Percentiles rank a stretch among this genome's conserved stretches.
phyloP scores from a whole-genome alignment of 306 rosid genomes.

The Biancaea sappan region DNA sequence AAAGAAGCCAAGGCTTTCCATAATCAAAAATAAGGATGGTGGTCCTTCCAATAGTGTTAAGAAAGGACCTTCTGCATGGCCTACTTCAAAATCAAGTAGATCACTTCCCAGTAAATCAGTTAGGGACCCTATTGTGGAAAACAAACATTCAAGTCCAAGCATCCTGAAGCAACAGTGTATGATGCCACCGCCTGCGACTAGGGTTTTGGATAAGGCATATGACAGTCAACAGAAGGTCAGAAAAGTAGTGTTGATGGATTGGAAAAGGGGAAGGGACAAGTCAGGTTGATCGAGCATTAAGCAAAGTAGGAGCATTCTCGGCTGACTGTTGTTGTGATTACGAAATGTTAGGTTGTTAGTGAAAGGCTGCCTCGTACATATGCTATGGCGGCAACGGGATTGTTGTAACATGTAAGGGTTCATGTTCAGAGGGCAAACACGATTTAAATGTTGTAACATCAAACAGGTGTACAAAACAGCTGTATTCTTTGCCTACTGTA shows the following conservation, averaged over 20 bases:
- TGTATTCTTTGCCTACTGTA: slow-evolving; percentile 56
- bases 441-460: slow-evolving; percentile 70
- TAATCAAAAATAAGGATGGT: slow-evolving; percentile 51
- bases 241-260: slow-evolving; percentile 64
- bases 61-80: slow-evolving; percentile 64
- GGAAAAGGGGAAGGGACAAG: slow-evolving; percentile 76
- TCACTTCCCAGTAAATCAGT: slow-evolving; percentile 60
- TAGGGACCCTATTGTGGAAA: slow-evolving; percentile 54
- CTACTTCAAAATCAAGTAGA: slow-evolving; percentile 83
- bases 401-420: slow-evolving; percentile 39
- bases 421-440: slow-evolving; percentile 40
- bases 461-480: slow-evolving; percentile 57
- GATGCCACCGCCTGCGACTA: slow-evolving; percentile 77
- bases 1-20: slow-evolving; percentile 73
- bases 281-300: slow-evolving; percentile 46
- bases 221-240: slow-evolving; percentile 59
- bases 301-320: slow-evolving; percentile 35
- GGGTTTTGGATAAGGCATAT: slow-evolving; percentile 54
- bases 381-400: slow-evolving; percentile 49
- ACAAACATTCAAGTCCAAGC: slow-evolving; percentile 52
- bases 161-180: slow-evolving; percentile 54
- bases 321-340: slow-evolving; percentile 45
- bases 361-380: slow-evolving; percentile 60
- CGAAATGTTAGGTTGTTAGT: slow-evolving; percentile 40
- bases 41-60: slow-evolving; percentile 44